Percentiles rank a stretch among this genome's conserved stretches.
Conservation (phyloP, 2,329 filamentous ascomycete species). For the Akanthomyces dipterigenus region DNA sequence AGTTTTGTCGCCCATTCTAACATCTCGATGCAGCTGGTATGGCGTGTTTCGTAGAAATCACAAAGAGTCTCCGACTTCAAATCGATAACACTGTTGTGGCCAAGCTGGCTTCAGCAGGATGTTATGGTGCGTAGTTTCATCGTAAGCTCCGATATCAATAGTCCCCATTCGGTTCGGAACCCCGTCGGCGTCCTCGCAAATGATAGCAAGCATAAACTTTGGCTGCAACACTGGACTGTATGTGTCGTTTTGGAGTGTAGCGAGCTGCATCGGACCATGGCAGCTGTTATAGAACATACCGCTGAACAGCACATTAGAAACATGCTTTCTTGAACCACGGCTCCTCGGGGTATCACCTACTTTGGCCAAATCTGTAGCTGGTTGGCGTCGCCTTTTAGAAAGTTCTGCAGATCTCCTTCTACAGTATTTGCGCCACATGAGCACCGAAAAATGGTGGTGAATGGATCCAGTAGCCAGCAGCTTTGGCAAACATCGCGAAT, state of each 20-base stretch:
- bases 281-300: background rate
- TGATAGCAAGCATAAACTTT: background rate
- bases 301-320: background rate
- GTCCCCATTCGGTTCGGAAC: background rate
- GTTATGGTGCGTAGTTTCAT: background rate
- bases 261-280: background rate
- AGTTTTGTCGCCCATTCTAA: too few species aligned
- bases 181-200: background rate
- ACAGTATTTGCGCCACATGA: background rate
- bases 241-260: background rate
- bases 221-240: background rate
- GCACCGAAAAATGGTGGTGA: background rate
- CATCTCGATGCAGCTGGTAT: too few species aligned
- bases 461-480: background rate
- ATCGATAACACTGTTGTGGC: background rate
- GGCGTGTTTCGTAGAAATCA: too few species aligned
- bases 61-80: too few species aligned
- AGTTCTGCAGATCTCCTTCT: background rate
- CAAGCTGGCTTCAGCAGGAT: background rate
- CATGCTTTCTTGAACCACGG: background rate
- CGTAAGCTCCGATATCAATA: background rate
- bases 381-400: background rate
- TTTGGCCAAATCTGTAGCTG: background rate
- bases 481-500: background rate
- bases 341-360: background rate